Evolutionary conservation across 305 asterid species (phyloP).

Genomic region (Fraxinus sp.): DNA sequence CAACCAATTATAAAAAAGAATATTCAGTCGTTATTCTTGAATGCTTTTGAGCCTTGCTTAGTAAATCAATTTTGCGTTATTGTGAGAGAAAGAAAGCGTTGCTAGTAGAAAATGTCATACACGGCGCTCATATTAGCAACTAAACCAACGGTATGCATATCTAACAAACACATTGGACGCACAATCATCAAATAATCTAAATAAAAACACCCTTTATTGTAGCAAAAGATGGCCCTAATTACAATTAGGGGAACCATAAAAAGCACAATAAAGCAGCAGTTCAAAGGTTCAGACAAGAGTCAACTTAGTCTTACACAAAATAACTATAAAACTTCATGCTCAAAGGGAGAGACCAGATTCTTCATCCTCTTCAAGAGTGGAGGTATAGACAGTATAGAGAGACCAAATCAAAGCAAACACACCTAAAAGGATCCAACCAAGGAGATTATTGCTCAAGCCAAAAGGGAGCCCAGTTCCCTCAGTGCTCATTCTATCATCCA

Average conservation of each 20-base stretch:
- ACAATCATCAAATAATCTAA: background rate
- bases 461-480: slow-evolving; percentile 93
- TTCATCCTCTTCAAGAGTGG: slow-evolving; percentile 80
- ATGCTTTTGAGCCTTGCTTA: background rate
- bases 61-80: background rate
- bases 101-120: background rate
- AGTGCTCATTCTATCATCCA: slow-evolving; percentile 93
- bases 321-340: background rate
- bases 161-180: background rate
- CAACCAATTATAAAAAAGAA: background rate
- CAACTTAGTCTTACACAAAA: slow-evolving; percentile 23
- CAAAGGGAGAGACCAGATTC: slow-evolving; percentile 86
- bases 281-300: slow-evolving; percentile 26
- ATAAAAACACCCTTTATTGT: background rate
- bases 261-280: slow-evolving; percentile 21
- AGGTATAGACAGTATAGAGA: slow-evolving; percentile 52
- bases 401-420: slow-evolving; percentile 84
- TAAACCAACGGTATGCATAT: background rate
- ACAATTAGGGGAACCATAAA: slow-evolving; percentile 6
- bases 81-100: background rate
- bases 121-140: background rate
- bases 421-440: slow-evolving; percentile 74
- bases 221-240: background rate
- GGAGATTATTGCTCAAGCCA: slow-evolving; percentile 80
- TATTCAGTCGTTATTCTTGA: background rate